Base-by-base conservation (phyloP, 768 basidiomycete species). In the Candolleomyces eurysporus region DNA sequence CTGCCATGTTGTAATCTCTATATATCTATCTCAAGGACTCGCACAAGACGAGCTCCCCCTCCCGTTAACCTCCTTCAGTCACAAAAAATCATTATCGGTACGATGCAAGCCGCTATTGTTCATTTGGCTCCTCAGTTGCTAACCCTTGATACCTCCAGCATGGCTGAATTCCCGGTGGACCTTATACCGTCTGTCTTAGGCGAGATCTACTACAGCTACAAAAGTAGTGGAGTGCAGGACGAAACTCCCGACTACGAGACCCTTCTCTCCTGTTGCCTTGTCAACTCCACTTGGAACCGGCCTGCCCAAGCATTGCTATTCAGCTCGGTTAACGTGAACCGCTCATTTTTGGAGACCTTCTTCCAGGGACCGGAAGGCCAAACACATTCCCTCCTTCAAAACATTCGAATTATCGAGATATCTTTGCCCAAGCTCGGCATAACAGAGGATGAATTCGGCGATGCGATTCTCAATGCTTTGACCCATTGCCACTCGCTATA, bases 221-320 rank as follows among this genome's bases (percentile, higher is more conserved):
- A 36, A 6, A 31, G 10, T 13, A 42, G 61, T 51, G n/a, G 21
- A 42, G 3, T 36, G 57, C 5, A 59, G 55, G 39, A 60, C 14
- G 16, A 53, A 31, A 21, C 31, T 1, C 70, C 70, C 2, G 64
- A 68, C 54, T 68, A 68, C 46, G 5, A 32, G 2, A 63, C 62
- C 1, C 65, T 69, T 3, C 53, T 21, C 8, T 45, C 58, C 5
- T 61, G 53, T 54, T 31, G 63, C 9, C 65, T 69, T 9, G 57
- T 69, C 21, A 54, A 58, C 53, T 61, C 63, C 4, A 10, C 62
- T 7, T 69, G 67, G 68, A 65, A 49, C 9, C 16, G n/a, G 6
- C 64, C 60, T 16, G 56, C 68, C 2, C 67, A 66, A 42, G 56
- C 55, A n/a, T 57, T 67, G 6, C 48, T 69, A 5, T 65, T 65